A percentile compares a stretch with the other conserved stretches of the same genome.
These are phyloP conservation scores for Rhipidocladum racemiflorum DNA, from an alignment of 176 grass and related monocot species.

Conservation along the genomic window DNA sequence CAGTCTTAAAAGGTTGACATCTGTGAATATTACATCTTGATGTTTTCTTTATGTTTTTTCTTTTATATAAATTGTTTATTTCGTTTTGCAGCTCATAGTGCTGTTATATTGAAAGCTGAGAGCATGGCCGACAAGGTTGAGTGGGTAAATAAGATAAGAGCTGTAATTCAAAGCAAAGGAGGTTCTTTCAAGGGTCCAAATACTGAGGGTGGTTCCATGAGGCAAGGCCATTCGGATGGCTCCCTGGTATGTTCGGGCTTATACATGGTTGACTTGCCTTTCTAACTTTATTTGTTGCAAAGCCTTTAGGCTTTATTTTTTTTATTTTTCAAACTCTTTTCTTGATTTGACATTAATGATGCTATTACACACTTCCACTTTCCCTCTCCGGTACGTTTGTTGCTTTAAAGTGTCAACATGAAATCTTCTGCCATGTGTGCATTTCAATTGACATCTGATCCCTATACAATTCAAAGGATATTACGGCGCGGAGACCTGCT, in stretches of 20 bases:
- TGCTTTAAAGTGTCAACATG: constrained; percentile 12
- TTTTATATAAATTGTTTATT: constrained; percentile 6
- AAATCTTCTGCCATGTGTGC: neutral
- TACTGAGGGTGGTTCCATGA: constrained; percentile 64
- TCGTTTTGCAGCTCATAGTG: constrained; percentile 78
- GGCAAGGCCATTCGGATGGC: constrained; percentile 78
- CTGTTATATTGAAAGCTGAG: constrained; percentile 89
- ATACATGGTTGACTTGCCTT: neutral
- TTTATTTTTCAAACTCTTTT: neutral
- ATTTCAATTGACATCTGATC: constrained; percentile 33
- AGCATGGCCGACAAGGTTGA: constrained; percentile 81
- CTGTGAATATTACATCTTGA: neutral
- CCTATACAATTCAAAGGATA: constrained; percentile 43
- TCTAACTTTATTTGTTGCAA: neutral
- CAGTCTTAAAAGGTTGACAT: constrained; percentile 83
- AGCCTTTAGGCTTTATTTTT: neutral
- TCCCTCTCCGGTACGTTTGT: constrained; percentile 3
- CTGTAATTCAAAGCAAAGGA: constrained; percentile 77
- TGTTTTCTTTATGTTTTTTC: neutral
- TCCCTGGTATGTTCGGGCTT: constrained; percentile 63
- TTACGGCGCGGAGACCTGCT: constrained; percentile 73
- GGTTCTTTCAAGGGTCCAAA: constrained; percentile 51
- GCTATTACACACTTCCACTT: neutral
- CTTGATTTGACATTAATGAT: neutral
- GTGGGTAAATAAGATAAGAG: constrained; percentile 86